Base-by-base conservation (phyloP, 108 stramenopile species). In the Fistulifera solaris region DNA sequence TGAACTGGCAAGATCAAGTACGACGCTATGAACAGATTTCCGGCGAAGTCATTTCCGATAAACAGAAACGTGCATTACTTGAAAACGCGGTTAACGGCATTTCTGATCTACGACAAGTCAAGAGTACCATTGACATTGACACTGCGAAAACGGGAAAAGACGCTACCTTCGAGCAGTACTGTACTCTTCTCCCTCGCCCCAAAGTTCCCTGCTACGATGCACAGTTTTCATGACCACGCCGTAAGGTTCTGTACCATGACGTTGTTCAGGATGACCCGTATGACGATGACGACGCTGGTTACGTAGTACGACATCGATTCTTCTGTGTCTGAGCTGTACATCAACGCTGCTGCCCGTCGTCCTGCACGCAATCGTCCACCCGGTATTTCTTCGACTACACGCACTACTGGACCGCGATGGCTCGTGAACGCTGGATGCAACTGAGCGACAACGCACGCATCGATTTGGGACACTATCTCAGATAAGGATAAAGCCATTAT, bases 1-100 rank as follows among this genome's bases (percentile, higher is more conserved):
- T 40, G 17, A 11, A 57, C 17, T 65, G 54, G 48, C 28, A 48
- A 14, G 40, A 56, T 24, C 12, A 57, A n/a, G 14, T 65, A 0
- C 45, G 46, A 15, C 10, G 15, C 10, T 56, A 48, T 27, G 56
- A 57, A 3, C 17, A 45, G 2, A 23, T 45, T 24, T 4, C 19
- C 3, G 11, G 10, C 43, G 56, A 42, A 6, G 22, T 8, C 5
- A 19, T 44, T 1, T 35, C 56, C 43, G 42, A 57, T 42, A 17
- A 44, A 2, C 17, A 21, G 1, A 25, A 35, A 7, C 38, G 40
- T 18, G 25, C 23, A 1, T 23, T 42, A 14, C 27, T 57, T 23
- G 26, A 19, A 21, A 43, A 40, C 16, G 56, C 56, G 15, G 42
- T 57, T 13, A 7, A 57, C 11, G 39, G 12, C 2, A 35, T 44